Evolutionary conservation across 805 yeast species (phyloP), one percentile per base, ranked within the genome.

Genomic region (Lipomyces yamadae): DNA sequence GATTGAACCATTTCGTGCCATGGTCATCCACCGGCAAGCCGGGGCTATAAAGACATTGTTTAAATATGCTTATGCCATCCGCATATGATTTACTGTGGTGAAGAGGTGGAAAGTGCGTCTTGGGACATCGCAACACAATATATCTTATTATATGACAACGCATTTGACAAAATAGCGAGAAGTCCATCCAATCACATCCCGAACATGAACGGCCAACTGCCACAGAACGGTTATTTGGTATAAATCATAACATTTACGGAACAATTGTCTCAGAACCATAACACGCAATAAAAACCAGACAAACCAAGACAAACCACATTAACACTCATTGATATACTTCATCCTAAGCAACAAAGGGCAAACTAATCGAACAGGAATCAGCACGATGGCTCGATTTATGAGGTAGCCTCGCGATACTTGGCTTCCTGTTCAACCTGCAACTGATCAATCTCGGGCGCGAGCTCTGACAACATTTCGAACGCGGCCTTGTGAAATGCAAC

Each of bases 401-500:
- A 42, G 15, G 63, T 53, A 6, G 65, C 55, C 63, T 65, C 68
- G 32, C 65, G 68, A 57, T 65, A 79, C 65, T 76, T 72, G 34
- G 76, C 64, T 72, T 78, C 82, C 71, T 81, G 81, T 68, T 86
- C 87, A 63, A 85, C 87, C 73, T 84, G 85, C 73, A 87, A 81
- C 70, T 77, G 79, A 78, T 88, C 90, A 63, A 89, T 79, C 67
- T 85, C 88, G 54, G 88, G 88, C 50, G 88, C 81, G 72, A 89
- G 84, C 60, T 83, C 84, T 59, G 84, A 86, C 74, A 91, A 83
- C 70, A 88, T 78, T 78, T 88, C 91, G 56, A 85, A 74, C 32
- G 96, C 92, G 67, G 87, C 84, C 80, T 89, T 89, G 80, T 88
- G 92, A 80, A 86, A 91, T 42, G 90, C 90, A 76, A 89, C 82